phyloP scores from a whole-genome alignment of 345 rosid species.

The Mangifera indica region DNA sequence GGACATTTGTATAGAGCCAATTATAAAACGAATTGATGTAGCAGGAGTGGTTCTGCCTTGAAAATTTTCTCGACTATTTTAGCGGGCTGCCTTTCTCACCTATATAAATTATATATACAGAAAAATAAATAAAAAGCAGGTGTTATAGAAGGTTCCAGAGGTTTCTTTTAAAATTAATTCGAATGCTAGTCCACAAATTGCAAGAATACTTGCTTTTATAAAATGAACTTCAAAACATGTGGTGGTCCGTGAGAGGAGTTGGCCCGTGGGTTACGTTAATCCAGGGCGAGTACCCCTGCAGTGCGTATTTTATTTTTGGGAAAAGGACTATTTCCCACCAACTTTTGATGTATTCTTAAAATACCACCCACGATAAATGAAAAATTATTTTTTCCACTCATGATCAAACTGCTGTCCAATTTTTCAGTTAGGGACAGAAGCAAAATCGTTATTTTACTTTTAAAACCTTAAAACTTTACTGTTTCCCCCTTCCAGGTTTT shows the following conservation, averaged over 20 bases:
- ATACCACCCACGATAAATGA: too few relatives aligned
- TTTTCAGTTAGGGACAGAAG: too few relatives aligned
- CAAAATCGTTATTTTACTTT: too few relatives aligned
- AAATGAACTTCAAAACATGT: not conserved
- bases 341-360: too few relatives aligned
- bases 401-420: too few relatives aligned
- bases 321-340: too few relatives aligned
- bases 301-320: too few relatives aligned
- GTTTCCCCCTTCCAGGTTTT: too few relatives aligned
- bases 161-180: slow-evolving; percentile 7
- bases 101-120: too few relatives aligned
- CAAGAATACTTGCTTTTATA: not conserved
- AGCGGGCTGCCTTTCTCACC: not conserved
- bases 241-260: slow-evolving; percentile 9
- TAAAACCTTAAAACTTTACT: too few relatives aligned
- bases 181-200: slow-evolving; percentile 1
- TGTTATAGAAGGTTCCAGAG: slow-evolving; percentile 14
- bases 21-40: not conserved
- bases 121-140: not conserved
- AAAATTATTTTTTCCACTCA: too few relatives aligned
- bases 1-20: slow-evolving; percentile 17
- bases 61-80: not conserved
- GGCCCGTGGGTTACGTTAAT: not conserved
- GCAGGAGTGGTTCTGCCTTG: not conserved
- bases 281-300: too few relatives aligned